A percentile compares a stretch with the other conserved stretches of the same genome.
Conservation (phyloP, 2,329 filamentous ascomycete species). For the Bipolaris sorokiniana region DNA sequence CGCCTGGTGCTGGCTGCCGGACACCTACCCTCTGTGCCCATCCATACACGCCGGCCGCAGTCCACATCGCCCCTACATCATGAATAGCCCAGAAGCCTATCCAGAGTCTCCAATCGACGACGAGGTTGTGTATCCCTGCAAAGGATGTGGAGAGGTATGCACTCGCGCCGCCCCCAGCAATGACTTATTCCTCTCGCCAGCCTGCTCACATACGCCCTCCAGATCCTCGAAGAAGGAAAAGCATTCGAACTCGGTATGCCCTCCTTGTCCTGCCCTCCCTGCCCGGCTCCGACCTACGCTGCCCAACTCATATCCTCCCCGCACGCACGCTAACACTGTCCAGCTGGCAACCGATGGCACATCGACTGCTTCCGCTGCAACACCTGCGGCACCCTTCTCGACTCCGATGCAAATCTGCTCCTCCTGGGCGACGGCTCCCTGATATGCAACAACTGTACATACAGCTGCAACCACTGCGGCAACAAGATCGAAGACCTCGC, state of each 20-base stretch:
- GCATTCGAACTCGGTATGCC: constrained; percentile 91
- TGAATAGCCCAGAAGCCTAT: constrained; percentile 63
- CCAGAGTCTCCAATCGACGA: constrained; percentile 58
- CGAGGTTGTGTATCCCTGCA: constrained; percentile 66
- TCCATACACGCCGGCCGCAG: not conserved
- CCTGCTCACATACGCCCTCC: constrained; percentile 30
- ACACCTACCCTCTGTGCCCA: not conserved
- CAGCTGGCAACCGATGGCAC: constrained; percentile 97
- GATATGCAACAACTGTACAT: constrained; percentile 99
- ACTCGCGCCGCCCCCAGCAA: constrained; percentile 4
- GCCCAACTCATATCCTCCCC: not conserved
- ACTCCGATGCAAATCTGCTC: constrained; percentile 96
- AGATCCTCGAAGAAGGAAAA: constrained; percentile 98
- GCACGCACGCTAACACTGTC: constrained; percentile 33
- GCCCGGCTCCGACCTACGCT: constrained; percentile 16
- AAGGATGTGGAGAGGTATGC: constrained; percentile 62
- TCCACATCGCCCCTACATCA: constrained; percentile 30
- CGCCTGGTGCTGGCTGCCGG: constrained; percentile 1
- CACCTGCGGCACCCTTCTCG: constrained; percentile 91
- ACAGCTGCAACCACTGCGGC: constrained; percentile 94
- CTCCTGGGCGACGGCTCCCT: constrained; percentile 96
- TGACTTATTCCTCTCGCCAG: constrained; percentile 4
- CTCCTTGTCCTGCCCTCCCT: constrained; percentile 13
- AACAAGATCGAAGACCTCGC: constrained; percentile 99
- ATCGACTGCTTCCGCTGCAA: constrained; percentile 99